Evolutionary conservation across 768 basidiomycete genomes (phyloP).

Genomic region (Pleurotus citrinopileatus): DNA sequence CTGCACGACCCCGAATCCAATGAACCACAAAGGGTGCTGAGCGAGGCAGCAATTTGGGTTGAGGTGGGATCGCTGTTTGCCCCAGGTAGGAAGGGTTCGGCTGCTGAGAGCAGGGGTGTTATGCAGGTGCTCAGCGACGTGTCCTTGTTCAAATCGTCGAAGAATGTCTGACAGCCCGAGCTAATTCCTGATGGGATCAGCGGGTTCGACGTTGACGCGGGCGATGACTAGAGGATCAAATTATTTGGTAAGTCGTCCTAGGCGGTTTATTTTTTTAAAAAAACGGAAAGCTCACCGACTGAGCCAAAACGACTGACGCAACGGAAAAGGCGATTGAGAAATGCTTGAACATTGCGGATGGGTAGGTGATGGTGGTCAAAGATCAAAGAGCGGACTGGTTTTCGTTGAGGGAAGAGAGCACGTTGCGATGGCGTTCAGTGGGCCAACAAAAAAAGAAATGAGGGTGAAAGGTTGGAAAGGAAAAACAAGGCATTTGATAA

Average conservation of each 20-base stretch:
- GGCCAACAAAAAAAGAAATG: constrained; percentile 12
- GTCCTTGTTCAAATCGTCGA: constrained; percentile 63
- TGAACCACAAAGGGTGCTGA: constrained; percentile 54
- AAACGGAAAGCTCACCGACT: constrained; percentile 33
- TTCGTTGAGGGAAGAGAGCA: constrained; percentile 27
- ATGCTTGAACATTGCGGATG: constrained; percentile 45
- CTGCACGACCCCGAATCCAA: constrained; percentile 48
- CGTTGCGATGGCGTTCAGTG: constrained; percentile 15
- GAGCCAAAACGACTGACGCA: constrained; percentile 48
- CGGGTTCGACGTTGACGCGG: constrained; percentile 32
- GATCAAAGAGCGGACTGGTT: constrained; percentile 48
- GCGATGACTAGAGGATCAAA: constrained; percentile 20
- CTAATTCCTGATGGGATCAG: constrained; percentile 72
- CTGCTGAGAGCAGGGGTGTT: constrained; percentile 53
- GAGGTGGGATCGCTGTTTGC: constrained; percentile 36
- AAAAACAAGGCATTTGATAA: constrained; percentile 8
- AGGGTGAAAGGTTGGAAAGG: constrained; percentile 9
- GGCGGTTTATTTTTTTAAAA: not conserved
- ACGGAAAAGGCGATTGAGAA: constrained; percentile 51
- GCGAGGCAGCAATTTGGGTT: constrained; percentile 44
- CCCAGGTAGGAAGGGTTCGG: constrained; percentile 51
- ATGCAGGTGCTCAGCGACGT: constrained; percentile 58
- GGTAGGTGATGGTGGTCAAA: constrained; percentile 17
- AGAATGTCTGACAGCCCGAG: constrained; percentile 51
- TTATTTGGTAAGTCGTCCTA: not conserved